A percentile compares a stretch with the other conserved stretches of the same genome.
These are phyloP conservation scores for Didymella glomerata DNA, from an alignment of 2,329 filamentous ascomycete genomes.

Conservation along the genomic window DNA sequence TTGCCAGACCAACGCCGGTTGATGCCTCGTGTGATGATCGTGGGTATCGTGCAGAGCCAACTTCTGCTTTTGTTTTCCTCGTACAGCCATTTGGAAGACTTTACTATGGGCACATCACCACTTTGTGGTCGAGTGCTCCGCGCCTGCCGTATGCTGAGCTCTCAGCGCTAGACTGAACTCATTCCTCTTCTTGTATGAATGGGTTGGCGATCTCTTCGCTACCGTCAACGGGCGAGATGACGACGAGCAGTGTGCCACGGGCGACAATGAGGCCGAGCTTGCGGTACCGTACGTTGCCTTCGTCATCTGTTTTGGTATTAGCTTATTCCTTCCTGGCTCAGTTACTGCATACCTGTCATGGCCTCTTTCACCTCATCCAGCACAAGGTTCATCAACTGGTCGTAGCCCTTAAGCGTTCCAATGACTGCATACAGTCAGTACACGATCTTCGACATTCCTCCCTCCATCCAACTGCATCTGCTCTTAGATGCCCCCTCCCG, in stretches of 20 bases:
- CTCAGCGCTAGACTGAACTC: slow-evolving; percentile 8
- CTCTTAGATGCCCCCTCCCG: background rate
- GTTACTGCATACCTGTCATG: slow-evolving; percentile 73
- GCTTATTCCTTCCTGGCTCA: background rate
- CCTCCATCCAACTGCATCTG: slow-evolving; percentile 4
- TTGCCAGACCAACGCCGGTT: background rate
- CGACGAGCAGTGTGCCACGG: slow-evolving; percentile 88
- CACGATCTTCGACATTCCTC: background rate
- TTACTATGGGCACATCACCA: background rate
- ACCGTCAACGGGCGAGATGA: slow-evolving; percentile 91
- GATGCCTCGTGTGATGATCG: background rate
- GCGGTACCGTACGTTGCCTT: slow-evolving; percentile 85
- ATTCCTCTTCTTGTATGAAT: slow-evolving; percentile 74
- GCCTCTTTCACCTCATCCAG: slow-evolving; percentile 92
- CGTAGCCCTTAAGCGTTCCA: slow-evolving; percentile 91
- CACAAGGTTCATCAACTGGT: slow-evolving; percentile 97
- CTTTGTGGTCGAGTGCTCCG: background rate
- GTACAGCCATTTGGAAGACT: background rate
- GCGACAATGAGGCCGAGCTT: slow-evolving; percentile 86
- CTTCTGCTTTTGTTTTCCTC: background rate
- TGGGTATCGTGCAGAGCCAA: slow-evolving; percentile 23
- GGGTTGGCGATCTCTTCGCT: slow-evolving; percentile 97
- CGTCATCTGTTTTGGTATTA: slow-evolving; percentile 73
- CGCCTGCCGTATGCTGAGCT: slow-evolving; percentile 1
- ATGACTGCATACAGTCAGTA: slow-evolving; percentile 66